These are phyloP conservation scores for Citrullus amarus DNA, from an alignment of 306 rosid species.

Conservation along the genomic window DNA sequence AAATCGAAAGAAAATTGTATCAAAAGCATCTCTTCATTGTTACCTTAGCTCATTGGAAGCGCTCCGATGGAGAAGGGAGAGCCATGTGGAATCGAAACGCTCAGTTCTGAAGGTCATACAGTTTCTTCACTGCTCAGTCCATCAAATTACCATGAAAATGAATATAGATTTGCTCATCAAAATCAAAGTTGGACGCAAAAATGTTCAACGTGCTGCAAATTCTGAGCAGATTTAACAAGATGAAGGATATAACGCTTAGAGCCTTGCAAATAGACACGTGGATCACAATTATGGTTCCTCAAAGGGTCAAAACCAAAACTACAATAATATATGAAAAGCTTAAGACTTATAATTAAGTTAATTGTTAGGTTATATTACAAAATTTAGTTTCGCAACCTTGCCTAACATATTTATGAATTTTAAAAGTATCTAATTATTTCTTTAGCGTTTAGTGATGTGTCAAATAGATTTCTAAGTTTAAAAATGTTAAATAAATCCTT, in stretches of 20 bases:
- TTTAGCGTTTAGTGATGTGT: too few relatives aligned
- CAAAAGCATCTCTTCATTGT: neutral
- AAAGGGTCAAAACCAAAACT: neutral
- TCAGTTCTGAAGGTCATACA: neutral
- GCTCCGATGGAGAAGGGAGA: neutral
- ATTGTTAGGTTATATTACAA: too few relatives aligned
- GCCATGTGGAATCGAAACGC: slow-evolving; percentile 1
- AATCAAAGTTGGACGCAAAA: neutral
- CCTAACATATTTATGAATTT: too few relatives aligned
- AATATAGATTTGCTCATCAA: neutral
- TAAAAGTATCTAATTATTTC: too few relatives aligned
- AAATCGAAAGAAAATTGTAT: neutral
- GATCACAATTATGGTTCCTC: neutral
- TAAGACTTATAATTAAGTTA: too few relatives aligned
- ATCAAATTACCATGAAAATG: neutral
- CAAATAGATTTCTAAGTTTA: too few relatives aligned
- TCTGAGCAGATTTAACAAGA: neutral
- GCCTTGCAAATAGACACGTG: neutral
- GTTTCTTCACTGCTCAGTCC: neutral
- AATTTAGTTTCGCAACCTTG: too few relatives aligned
- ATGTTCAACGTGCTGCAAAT: neutral
- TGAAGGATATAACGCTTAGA: neutral
- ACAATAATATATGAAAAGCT: too few relatives aligned
- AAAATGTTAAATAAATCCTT: too few relatives aligned
- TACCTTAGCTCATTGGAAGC: slow-evolving; percentile 1